phyloP scores from a whole-genome alignment of 2,329 filamentous ascomycete genomes.

The Venturia aucupariae region DNA sequence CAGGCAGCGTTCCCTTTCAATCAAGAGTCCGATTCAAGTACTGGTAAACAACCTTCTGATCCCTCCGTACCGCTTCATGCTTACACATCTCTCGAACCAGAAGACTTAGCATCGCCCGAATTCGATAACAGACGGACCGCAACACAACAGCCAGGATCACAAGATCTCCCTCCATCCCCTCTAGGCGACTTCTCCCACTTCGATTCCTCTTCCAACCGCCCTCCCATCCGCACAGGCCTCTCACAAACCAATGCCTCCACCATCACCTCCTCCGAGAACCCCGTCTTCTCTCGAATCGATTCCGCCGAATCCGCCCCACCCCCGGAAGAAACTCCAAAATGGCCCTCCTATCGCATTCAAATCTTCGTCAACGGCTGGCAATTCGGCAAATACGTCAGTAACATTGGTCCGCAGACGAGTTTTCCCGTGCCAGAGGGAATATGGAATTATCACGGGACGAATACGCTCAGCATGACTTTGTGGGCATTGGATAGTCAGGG shows the following conservation, averaged over 20 bases:
- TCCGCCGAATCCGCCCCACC: not conserved
- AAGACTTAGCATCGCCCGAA: not conserved
- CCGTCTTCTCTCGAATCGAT: not conserved
- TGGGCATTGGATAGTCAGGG: conserved; percentile 37
- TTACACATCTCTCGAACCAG: not conserved
- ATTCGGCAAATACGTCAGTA: conserved; percentile 58
- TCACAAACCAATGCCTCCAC: not conserved
- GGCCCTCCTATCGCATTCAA: conserved; percentile 46
- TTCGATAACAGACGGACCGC: no score
- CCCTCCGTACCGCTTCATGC: not conserved
- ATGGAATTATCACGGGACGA: conserved; percentile 59
- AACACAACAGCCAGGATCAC: not conserved
- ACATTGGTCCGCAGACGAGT: conserved; percentile 63
- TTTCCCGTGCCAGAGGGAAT: conserved; percentile 69
- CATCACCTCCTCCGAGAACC: not conserved
- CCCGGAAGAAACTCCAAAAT: conserved; percentile 24
- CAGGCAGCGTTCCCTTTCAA: not conserved
- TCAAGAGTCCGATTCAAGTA: not conserved
- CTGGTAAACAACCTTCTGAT: not conserved
- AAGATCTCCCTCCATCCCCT: not conserved
- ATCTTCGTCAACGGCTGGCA: conserved; percentile 71
- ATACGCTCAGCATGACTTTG: conserved; percentile 58
- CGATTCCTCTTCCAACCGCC: not conserved
- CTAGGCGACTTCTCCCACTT: not conserved
- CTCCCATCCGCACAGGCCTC: not conserved